Conservation (phyloP, 768 basidiomycete species). For the Pisolithus microcarpus region DNA sequence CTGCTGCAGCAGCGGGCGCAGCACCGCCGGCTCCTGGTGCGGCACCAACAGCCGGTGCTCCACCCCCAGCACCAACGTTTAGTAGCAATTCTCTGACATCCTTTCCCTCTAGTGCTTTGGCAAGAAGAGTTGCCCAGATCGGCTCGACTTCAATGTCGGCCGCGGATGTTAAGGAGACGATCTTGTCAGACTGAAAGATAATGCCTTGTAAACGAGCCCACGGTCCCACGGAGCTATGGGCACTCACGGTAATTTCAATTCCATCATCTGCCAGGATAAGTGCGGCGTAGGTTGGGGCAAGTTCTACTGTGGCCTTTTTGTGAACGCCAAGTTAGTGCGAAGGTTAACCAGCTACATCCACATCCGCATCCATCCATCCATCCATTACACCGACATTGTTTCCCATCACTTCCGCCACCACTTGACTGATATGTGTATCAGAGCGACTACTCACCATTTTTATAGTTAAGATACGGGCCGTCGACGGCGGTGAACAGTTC, state of each 20-base stretch:
- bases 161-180: constrained; percentile 73
- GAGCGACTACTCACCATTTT: constrained; percentile 20
- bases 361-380: constrained; percentile 18
- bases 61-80: constrained; percentile 91
- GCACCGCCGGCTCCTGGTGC: constrained; percentile 50
- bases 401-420: background rate
- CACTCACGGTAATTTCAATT: constrained; percentile 91
- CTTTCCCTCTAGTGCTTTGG: constrained; percentile 97
- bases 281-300: constrained; percentile 92
- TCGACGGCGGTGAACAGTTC: constrained; percentile 10
- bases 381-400: background rate
- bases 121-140: constrained; percentile 96
- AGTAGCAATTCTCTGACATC: constrained; percentile 93
- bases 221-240: background rate
- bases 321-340: constrained; percentile 9
- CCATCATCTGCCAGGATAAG: constrained; percentile 98
- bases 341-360: background rate
- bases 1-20: constrained; percentile 60
- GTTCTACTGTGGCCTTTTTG: constrained; percentile 55
- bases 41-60: constrained; percentile 63
- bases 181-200: constrained; percentile 75
- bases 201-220: background rate
- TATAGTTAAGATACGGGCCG: constrained; percentile 7
- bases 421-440: background rate
- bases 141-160: constrained; percentile 86